Conservation (phyloP, 2,329 filamentous ascomycete species). For the Penicillium olsonii region DNA sequence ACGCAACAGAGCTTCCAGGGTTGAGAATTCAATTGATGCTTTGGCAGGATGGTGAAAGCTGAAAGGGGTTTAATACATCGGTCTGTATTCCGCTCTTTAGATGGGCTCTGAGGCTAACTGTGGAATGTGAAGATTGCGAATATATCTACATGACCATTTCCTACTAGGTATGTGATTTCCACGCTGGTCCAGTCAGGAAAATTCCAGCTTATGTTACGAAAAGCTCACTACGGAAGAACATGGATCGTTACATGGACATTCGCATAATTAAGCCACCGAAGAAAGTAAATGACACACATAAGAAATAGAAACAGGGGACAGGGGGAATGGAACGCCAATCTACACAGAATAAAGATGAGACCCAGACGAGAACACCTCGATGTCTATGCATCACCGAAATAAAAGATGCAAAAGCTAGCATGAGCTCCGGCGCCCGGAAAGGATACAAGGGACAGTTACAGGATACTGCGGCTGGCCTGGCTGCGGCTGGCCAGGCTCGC, state of each 20-base stretch:
- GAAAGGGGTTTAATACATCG: neutral
- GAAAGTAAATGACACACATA: neutral
- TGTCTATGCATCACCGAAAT: neutral
- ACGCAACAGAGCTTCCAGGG: neutral
- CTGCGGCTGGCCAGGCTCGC: constrained; percentile 54
- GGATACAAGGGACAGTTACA: neutral
- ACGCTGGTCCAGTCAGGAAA: too few relatives aligned
- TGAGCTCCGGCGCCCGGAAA: neutral
- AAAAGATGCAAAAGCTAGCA: neutral
- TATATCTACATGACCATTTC: too few relatives aligned
- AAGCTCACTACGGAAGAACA: neutral
- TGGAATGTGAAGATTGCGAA: too few relatives aligned
- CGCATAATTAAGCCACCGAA: neutral
- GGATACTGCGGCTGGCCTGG: constrained; percentile 10
- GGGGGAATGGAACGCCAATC: neutral
- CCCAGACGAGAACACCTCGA: neutral
- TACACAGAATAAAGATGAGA: too few relatives aligned
- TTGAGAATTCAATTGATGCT: neutral
- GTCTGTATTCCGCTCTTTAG: too few relatives aligned
- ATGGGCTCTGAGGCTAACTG: too few relatives aligned
- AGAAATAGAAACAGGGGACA: neutral
- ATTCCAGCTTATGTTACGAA: too few relatives aligned
- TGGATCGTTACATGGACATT: neutral
- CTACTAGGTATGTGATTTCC: too few relatives aligned
- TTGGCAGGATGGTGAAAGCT: neutral